Evolutionary conservation across 2,329 filamentous ascomycete genomes (phyloP).

Genomic region (Trichoderma semiorbis): DNA sequence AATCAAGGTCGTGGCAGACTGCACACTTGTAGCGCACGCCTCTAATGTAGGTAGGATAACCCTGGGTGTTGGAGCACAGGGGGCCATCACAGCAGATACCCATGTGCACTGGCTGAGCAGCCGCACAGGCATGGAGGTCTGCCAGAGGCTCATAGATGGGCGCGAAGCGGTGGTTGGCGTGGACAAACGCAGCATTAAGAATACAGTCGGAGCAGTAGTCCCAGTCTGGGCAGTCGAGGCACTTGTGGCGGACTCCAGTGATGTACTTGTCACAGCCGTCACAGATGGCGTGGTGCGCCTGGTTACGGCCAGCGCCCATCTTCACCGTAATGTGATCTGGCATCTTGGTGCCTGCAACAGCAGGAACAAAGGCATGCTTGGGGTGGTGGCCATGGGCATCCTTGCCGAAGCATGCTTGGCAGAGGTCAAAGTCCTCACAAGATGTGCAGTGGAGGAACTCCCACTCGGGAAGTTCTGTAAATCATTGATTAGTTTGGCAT

Average conservation of each 20-base stretch:
- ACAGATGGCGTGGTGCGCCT: conserved; percentile 82
- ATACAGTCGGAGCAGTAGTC: conserved; percentile 85
- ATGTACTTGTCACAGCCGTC: conserved; percentile 90
- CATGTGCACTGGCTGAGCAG: conserved; percentile 55
- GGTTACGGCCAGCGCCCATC: conserved; percentile 75
- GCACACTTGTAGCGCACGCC: conserved; percentile 96
- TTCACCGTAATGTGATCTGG: conserved; percentile 60
- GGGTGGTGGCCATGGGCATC: conserved; percentile 89
- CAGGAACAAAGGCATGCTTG: conserved; percentile 73
- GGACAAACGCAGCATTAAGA: conserved; percentile 61
- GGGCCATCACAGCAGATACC: conserved; percentile 96
- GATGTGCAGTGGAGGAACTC: conserved; percentile 80
- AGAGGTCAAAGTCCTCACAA: conserved; percentile 92
- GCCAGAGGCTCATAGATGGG: conserved; percentile 73
- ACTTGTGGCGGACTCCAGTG: conserved; percentile 89
- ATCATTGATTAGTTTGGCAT: conserved; percentile 18
- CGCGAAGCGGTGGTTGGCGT: conserved; percentile 84
- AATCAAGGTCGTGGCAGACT: conserved; percentile 90
- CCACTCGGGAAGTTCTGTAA: conserved; percentile 64
- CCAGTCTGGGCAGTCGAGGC: conserved; percentile 94
- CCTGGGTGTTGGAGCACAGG: conserved; percentile 63
- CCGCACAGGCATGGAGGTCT: conserved; percentile 22
- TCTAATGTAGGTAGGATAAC: conserved; percentile 66
- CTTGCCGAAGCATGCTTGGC: conserved; percentile 72
- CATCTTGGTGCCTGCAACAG: conserved; percentile 60